Evolutionary conservation across 306 rosid genomes (phyloP).

Genomic region (Argentina anserina): DNA sequence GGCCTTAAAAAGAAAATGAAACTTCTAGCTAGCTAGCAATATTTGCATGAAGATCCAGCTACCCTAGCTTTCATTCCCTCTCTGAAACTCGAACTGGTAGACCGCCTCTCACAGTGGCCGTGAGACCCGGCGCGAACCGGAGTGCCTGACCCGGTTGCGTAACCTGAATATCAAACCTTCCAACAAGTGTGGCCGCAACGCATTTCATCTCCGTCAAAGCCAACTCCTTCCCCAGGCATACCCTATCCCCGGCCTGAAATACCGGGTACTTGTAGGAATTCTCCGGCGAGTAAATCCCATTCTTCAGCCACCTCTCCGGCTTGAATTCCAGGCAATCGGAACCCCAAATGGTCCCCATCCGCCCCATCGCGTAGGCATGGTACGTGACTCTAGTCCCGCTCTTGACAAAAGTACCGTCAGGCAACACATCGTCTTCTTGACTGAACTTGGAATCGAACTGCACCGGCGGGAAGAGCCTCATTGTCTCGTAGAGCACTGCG

Average conservation of each 20-base stretch:
- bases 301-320: conserved; percentile 73
- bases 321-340: conserved; percentile 53
- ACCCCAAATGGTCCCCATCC: conserved; percentile 84
- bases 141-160: conserved; percentile 21
- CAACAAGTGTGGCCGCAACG: conserved; percentile 31
- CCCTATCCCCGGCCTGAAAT: conserved; percentile 76
- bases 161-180: conserved; percentile 45
- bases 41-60: not conserved
- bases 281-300: conserved; percentile 40
- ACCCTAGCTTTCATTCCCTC: conserved; percentile 27
- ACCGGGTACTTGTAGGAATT: conserved; percentile 69
- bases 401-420: conserved; percentile 68
- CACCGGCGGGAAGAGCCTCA: conserved; percentile 82
- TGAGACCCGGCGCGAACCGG: conserved; percentile 63
- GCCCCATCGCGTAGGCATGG: conserved; percentile 96
- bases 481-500: conserved; percentile 64
- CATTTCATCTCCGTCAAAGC: conserved; percentile 67
- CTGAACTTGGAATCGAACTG: conserved; percentile 86
- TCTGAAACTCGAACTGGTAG: conserved; percentile 52
- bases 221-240: conserved; percentile 85
- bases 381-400: conserved; percentile 76
- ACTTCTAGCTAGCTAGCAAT: not conserved
- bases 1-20: not conserved
- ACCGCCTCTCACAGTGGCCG: conserved; percentile 68
- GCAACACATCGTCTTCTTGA: conserved; percentile 63